These are phyloP conservation scores for Penicillium crustosum DNA, from an alignment of 2,329 filamentous ascomycete species.

Conservation along the genomic window DNA sequence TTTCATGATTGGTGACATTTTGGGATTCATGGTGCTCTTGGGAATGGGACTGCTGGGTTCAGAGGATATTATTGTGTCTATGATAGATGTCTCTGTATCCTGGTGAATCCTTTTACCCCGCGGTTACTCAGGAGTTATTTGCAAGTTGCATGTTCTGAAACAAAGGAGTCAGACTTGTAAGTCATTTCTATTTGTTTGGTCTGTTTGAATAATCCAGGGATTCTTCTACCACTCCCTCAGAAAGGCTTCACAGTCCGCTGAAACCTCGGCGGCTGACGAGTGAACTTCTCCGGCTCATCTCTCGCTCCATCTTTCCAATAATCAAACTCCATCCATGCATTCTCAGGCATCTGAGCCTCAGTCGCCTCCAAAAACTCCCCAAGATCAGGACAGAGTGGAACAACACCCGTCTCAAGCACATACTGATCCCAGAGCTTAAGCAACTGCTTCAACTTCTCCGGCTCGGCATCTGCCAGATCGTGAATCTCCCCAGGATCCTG, in stretches of 20 bases:
- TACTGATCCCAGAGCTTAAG: slow-evolving; percentile 59
- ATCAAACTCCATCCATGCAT: slow-evolving; percentile 66
- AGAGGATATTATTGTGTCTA: background rate
- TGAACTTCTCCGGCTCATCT: slow-evolving; percentile 50
- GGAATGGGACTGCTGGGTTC: too few species aligned
- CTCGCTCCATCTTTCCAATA: slow-evolving; percentile 60
- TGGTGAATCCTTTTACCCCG: background rate
- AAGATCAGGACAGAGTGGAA: slow-evolving; percentile 59
- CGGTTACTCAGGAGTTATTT: background rate
- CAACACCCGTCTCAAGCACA: slow-evolving; percentile 59
- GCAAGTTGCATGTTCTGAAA: background rate
- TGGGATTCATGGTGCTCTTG: too few species aligned
- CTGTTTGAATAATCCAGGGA: background rate
- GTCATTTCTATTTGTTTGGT: background rate
- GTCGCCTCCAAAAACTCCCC: slow-evolving; percentile 60
- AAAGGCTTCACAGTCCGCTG: slow-evolving; percentile 39
- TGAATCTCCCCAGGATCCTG: slow-evolving; percentile 54
- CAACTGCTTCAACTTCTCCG: slow-evolving; percentile 50
- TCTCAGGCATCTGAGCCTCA: slow-evolving; percentile 65
- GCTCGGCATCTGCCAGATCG: slow-evolving; percentile 45
- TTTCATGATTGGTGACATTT: too few species aligned
- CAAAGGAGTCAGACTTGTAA: background rate
- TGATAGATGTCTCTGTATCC: background rate
- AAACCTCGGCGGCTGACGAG: slow-evolving; percentile 35
- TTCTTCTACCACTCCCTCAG: slow-evolving; percentile 6